These are phyloP conservation scores for Termitomyces sp. DNA, from an alignment of 768 basidiomycete species.

Conservation along the genomic window DNA sequence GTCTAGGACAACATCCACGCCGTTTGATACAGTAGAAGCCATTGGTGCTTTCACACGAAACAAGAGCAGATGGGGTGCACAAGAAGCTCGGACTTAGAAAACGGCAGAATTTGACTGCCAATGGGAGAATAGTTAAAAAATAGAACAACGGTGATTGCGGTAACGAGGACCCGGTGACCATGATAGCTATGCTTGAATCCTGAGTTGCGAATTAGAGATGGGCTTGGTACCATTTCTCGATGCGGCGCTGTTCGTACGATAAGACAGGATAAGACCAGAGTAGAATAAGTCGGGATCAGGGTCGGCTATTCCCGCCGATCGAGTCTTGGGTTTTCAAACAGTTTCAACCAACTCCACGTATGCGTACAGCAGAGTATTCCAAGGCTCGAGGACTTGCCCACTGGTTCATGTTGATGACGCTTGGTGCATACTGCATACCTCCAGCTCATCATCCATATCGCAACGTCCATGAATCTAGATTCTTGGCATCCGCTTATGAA, in stretches of 20 bases:
- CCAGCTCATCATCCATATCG: not conserved
- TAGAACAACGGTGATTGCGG: not conserved
- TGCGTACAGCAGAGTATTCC: too few species aligned
- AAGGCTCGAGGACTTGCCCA: not conserved
- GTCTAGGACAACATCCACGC: not conserved
- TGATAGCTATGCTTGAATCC: not conserved
- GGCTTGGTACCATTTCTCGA: not conserved
- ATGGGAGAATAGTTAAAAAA: not conserved
- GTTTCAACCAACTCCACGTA: too few species aligned
- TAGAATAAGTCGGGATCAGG: not conserved
- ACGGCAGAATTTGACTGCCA: not conserved
- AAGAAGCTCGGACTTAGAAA: not conserved
- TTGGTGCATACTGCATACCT: not conserved
- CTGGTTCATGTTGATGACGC: not conserved
- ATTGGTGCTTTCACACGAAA: not conserved
- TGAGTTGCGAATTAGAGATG: not conserved
- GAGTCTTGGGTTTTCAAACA: too few species aligned
- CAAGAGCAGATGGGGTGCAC: not conserved
- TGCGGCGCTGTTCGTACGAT: not conserved
- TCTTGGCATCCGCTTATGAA: not conserved
- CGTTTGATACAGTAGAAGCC: not conserved
- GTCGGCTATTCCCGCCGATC: not conserved
- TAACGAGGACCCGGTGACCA: not conserved
- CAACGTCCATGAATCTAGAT: too few species aligned
- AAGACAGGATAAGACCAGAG: not conserved